Evolutionary conservation across 2,329 filamentous ascomycete species (phyloP).

Genomic region (Colletotrichum australisinense): DNA sequence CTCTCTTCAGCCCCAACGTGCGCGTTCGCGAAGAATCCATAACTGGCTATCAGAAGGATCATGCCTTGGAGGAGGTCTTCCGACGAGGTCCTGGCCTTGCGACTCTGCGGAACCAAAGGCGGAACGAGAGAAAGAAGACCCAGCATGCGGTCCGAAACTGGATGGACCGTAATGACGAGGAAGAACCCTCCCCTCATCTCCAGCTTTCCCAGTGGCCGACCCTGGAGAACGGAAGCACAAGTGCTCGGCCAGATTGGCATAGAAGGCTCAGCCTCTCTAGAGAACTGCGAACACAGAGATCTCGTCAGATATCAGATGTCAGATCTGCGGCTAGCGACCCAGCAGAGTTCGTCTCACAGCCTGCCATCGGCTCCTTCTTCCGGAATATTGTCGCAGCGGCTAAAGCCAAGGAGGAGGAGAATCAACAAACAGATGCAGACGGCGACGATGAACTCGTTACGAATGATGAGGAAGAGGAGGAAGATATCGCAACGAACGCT

Average conservation of each 20-base stretch:
- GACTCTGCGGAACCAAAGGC: constrained; percentile 68
- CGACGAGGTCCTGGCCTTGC: constrained; percentile 75
- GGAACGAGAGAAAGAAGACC: constrained; percentile 76
- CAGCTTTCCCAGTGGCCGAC: constrained; percentile 59
- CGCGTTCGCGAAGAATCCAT: constrained; percentile 87
- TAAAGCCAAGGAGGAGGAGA: constrained; percentile 50
- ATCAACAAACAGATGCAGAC: constrained; percentile 82
- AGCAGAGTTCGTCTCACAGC: constrained; percentile 66
- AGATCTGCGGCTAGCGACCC: constrained; percentile 73
- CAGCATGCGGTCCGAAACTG: constrained; percentile 87
- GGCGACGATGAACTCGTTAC: constrained; percentile 91
- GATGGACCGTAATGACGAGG: constrained; percentile 81
- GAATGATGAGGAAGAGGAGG: constrained; percentile 78
- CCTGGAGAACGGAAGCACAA: constrained; percentile 54
- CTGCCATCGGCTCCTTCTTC: constrained; percentile 33
- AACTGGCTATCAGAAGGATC: constrained; percentile 89
- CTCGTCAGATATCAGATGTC: constrained; percentile 64
- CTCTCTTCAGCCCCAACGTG: constrained; percentile 78
- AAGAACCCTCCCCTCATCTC: constrained; percentile 52
- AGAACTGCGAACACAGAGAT: constrained; percentile 56
- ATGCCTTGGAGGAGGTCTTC: constrained; percentile 92
- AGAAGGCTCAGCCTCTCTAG: constrained; percentile 64
- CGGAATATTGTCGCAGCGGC: constrained; percentile 31
- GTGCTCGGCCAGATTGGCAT: constrained; percentile 56
- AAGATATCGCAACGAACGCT: constrained; percentile 59